phyloP scores from a whole-genome alignment of 2,329 filamentous ascomycete genomes.

The Rutstroemia sp. region DNA sequence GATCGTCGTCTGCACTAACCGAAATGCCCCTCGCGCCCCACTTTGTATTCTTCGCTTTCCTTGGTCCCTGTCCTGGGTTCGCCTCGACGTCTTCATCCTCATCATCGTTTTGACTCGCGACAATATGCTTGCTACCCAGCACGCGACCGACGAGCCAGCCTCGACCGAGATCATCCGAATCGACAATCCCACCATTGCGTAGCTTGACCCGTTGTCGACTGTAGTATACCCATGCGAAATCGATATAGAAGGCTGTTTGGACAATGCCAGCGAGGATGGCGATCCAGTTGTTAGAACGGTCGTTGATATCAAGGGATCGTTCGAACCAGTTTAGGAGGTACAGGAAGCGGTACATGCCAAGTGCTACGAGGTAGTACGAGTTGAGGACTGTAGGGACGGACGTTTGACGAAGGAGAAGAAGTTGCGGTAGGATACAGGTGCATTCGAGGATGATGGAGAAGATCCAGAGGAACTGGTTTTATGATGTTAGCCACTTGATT shows the following conservation, averaged over 20 bases:
- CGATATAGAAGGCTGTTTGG: constrained; percentile 82
- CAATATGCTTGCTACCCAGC: constrained; percentile 61
- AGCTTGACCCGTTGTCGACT: constrained; percentile 90
- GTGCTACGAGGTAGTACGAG: constrained; percentile 85
- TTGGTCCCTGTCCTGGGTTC: constrained; percentile 2
- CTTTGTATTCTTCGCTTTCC: constrained; percentile 17
- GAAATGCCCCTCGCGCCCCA: constrained; percentile 61
- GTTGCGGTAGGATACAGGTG: constrained; percentile 81
- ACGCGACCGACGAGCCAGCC: constrained; percentile 79
- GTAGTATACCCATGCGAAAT: constrained; percentile 98
- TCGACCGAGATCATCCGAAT: constrained; percentile 78
- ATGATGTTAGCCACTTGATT: not conserved
- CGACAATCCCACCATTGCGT: constrained; percentile 77
- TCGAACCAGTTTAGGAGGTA: constrained; percentile 91
- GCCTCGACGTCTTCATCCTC: constrained; percentile 21
- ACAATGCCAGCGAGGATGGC: constrained; percentile 81
- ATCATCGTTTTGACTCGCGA: constrained; percentile 25
- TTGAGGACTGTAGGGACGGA: constrained; percentile 92
- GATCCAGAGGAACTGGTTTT: constrained; percentile 64
- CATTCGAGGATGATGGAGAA: constrained; percentile 92
- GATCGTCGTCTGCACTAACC: constrained; percentile 52
- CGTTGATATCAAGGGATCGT: constrained; percentile 52
- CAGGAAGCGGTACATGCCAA: constrained; percentile 80
- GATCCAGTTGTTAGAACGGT: constrained; percentile 59
- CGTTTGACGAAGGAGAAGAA: constrained; percentile 88